phyloP scores from a whole-genome alignment of 495 filamentous ascomycete species.

The Hamigera avellanea region DNA sequence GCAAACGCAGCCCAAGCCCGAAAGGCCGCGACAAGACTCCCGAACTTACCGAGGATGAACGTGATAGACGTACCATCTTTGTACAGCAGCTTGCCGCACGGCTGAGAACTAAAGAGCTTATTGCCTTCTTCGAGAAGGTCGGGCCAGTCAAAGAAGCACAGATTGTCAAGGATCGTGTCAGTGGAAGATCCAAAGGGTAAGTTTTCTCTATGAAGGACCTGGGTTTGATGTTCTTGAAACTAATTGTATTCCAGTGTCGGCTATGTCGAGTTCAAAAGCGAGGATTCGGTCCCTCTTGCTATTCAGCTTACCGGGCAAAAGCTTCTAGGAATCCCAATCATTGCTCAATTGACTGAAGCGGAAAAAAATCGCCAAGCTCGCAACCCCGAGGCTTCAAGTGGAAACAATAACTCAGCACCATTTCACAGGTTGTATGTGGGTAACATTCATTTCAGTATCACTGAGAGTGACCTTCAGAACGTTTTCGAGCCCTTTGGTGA shows the following conservation, averaged over 20 bases:
- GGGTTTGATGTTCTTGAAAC: slow-evolving; percentile 7
- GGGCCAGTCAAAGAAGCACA: slow-evolving; percentile 95
- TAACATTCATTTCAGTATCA: slow-evolving; percentile 99
- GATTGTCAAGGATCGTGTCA: slow-evolving; percentile 98
- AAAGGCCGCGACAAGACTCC: slow-evolving; percentile 39
- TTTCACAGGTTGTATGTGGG: slow-evolving; percentile 99
- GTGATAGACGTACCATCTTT: slow-evolving; percentile 93
- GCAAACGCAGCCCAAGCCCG: slow-evolving; percentile 39
- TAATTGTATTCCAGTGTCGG: slow-evolving; percentile 62
- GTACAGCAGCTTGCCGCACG: slow-evolving; percentile 95
- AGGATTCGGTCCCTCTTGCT: slow-evolving; percentile 84
- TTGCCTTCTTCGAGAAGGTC: slow-evolving; percentile 92
- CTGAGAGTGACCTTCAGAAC: slow-evolving; percentile 88
- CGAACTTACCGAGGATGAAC: slow-evolving; percentile 85
- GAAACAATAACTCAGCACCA: slow-evolving; percentile 63
- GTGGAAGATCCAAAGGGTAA: slow-evolving; percentile 94
- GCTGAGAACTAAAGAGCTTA: slow-evolving; percentile 82
- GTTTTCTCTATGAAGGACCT: slow-evolving; percentile 13
- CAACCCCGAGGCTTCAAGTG: slow-evolving; percentile 57
- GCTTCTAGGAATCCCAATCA: slow-evolving; percentile 96
- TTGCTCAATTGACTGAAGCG: slow-evolving; percentile 91
- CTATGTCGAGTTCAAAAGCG: slow-evolving; percentile 97
- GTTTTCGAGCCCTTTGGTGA: slow-evolving; percentile 98
- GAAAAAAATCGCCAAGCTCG: slow-evolving; percentile 98
- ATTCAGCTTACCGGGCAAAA: slow-evolving; percentile 99